Evolutionary conservation across 192 early-diverging fungal species (phyloP), one percentile per base, ranked within the genome.

Genomic region (Rhizophagus sp.): DNA sequence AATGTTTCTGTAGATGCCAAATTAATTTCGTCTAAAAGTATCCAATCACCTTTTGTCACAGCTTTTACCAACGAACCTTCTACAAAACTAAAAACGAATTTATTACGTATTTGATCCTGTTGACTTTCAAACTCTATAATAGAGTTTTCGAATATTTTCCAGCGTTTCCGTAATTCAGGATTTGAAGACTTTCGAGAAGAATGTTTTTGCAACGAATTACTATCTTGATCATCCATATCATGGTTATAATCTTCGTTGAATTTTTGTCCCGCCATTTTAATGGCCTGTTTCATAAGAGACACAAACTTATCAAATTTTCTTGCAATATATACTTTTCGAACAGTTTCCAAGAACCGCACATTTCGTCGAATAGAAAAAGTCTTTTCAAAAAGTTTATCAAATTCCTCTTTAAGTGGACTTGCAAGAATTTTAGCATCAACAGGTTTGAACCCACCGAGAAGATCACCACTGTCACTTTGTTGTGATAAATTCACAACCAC

Each of bases 401-500:
- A 99, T 44, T 91, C 85, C 62, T 96, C 93, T 73, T 93, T 90
- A 72, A 98, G 79, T 13, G 93, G 91, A 17, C 90, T 87, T n/a
- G 93, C 95, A 64, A 98, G 82, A 36, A 92, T 87, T 77, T 89
- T 88, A 5, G 90, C 90, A 82, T 98, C 96, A 0, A 99, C 94
- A 0, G 98, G 98, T 62, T 98, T 97, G 86, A 97, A 99, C 24
- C 98, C 98, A 81, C 98, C 98, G 12, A 99, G 83, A 66, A 99
- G 80, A 85, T 99, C 98, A 11, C 94, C 93, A 52, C 93, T 92
- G 76, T 99, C 98, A 47, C 93, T 94, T 83, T 99, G 98, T 84
- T 99, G 98, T 65, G 93, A 95, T 85, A 99, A 88, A 84, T 99
- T 99, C 79, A 99, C 92, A n/a, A 98, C 97, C 4, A 90, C 84